Percentiles rank a stretch among this genome's conserved stretches.
These are phyloP conservation scores for Heterobasidion occidentale DNA, from an alignment of 1,284 basidiomycete species.

Conservation along the genomic window DNA sequence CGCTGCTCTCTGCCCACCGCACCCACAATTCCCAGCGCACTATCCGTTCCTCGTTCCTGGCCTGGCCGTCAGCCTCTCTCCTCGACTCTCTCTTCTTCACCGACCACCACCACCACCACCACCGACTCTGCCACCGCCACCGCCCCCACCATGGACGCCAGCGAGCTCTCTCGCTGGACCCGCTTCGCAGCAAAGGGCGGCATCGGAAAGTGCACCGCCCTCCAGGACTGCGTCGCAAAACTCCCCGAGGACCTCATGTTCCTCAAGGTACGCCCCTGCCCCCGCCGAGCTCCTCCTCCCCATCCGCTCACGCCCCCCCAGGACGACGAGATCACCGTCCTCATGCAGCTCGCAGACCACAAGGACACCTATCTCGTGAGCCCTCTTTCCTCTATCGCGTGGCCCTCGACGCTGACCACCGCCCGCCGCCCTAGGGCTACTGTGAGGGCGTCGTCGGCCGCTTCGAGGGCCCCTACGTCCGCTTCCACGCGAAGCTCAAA, in stretches of 20 bases:
- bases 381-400: constrained; percentile 9
- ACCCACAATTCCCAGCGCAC: too few relatives aligned
- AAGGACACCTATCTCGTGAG: constrained; percentile 56
- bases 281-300: background rate
- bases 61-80: too few relatives aligned
- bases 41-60: too few relatives aligned
- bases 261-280: constrained; percentile 46
- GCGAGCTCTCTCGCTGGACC: constrained; percentile 70
- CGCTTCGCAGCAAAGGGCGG: constrained; percentile 77
- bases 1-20: too few relatives aligned
- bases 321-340: constrained; percentile 76
- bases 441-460: constrained; percentile 90
- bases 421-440: constrained; percentile 25
- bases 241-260: constrained; percentile 83
- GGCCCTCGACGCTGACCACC: background rate
- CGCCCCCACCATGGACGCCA: constrained; percentile 49
- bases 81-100: too few relatives aligned
- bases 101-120: too few relatives aligned
- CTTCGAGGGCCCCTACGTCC: constrained; percentile 64
- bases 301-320: constrained; percentile 19
- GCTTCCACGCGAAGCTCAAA: constrained; percentile 72
- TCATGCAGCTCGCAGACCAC: constrained; percentile 62
- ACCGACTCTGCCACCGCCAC: too few relatives aligned
- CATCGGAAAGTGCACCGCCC: constrained; percentile 68
- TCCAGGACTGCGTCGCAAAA: constrained; percentile 73